Conservation (phyloP, 192 early-diverging fungal genomes). For the Coemansia sp. region DNA sequence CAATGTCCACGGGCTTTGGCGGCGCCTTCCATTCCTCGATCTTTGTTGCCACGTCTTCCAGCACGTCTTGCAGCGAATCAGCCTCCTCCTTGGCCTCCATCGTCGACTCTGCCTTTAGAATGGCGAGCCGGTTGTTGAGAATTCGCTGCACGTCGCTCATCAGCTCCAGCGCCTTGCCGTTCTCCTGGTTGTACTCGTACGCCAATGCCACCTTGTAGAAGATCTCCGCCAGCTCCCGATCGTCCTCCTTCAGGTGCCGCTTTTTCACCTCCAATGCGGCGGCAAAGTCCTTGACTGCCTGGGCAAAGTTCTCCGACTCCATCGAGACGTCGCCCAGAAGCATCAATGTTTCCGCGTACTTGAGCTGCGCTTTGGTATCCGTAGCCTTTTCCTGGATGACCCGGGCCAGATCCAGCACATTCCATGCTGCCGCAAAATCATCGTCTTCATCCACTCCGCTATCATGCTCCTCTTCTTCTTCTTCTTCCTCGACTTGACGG, state of each 20-base stretch:
- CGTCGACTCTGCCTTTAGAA: conserved; percentile 5
- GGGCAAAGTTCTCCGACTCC: conserved; percentile 69
- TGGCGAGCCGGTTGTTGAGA: conserved; percentile 24
- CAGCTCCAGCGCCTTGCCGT: conserved; percentile 31
- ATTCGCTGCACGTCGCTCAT: conserved; percentile 49
- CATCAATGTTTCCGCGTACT: conserved; percentile 58
- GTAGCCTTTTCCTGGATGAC: conserved; percentile 67
- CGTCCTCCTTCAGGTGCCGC: conserved; percentile 30
- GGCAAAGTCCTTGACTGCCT: conserved; percentile 46
- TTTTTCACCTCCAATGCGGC: conserved; percentile 36
- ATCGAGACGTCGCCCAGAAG: conserved; percentile 83
- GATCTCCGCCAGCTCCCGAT: conserved; percentile 52
- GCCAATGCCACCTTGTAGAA: conserved; percentile 55
- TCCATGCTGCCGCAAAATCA: conserved; percentile 76
- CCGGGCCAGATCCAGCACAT: conserved; percentile 80
- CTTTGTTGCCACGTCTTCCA: conserved; percentile 41
- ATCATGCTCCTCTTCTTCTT: conserved; percentile 29
- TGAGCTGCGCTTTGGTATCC: conserved; percentile 61
- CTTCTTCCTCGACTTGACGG: conserved; percentile 31
- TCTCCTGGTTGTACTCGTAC: conserved; percentile 49
- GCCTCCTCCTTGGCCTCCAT: conserved; percentile 21
- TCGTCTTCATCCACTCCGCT: conserved; percentile 55
- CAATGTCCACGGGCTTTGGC: conserved; percentile 20
- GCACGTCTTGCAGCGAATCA: conserved; percentile 29
- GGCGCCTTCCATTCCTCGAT: conserved; percentile 50